These are phyloP conservation scores for Typha latifolia DNA, from an alignment of 176 grass and related monocot species.

Conservation along the genomic window DNA sequence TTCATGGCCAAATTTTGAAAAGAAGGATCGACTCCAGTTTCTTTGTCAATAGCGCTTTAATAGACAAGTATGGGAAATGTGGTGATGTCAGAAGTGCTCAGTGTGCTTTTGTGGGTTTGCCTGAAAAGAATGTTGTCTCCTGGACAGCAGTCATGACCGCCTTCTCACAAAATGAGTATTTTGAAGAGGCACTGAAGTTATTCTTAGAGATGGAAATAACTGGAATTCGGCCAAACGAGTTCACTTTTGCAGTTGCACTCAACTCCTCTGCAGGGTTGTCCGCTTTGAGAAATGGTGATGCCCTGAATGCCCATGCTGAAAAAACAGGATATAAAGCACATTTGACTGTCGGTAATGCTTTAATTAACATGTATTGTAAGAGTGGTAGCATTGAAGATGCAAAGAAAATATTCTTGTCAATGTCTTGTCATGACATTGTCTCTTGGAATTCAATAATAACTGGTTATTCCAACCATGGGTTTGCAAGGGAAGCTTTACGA, in stretches of 20 bases:
- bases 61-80: constrained; percentile 88
- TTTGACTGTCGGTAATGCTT: constrained; percentile 45
- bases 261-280: constrained; percentile 63
- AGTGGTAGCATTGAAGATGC: constrained; percentile 57
- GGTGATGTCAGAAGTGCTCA: constrained; percentile 30
- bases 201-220: constrained; percentile 50
- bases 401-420: constrained; percentile 36
- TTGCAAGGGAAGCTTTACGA: constrained; percentile 45
- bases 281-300: constrained; percentile 51
- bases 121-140: constrained; percentile 61
- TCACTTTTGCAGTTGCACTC: constrained; percentile 57
- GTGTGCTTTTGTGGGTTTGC: constrained; percentile 34
- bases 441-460: constrained; percentile 76
- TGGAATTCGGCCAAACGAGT: constrained; percentile 44
- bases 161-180: constrained; percentile 49
- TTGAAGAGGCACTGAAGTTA: constrained; percentile 64
- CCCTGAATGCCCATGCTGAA: constrained; percentile 41
- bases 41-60: constrained; percentile 43
- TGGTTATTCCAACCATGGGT: constrained; percentile 54
- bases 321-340: constrained; percentile 38
- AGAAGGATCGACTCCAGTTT: constrained; percentile 42
- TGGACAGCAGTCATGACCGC: constrained; percentile 71
- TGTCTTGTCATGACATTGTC: constrained; percentile 38
- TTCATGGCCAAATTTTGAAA: constrained; percentile 51
- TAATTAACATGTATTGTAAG: constrained; percentile 84